Evolutionary conservation across 1,139 yeast genomes (phyloP), one percentile per base, ranked within the genome.

Genomic region (Lodderomyces theae): DNA sequence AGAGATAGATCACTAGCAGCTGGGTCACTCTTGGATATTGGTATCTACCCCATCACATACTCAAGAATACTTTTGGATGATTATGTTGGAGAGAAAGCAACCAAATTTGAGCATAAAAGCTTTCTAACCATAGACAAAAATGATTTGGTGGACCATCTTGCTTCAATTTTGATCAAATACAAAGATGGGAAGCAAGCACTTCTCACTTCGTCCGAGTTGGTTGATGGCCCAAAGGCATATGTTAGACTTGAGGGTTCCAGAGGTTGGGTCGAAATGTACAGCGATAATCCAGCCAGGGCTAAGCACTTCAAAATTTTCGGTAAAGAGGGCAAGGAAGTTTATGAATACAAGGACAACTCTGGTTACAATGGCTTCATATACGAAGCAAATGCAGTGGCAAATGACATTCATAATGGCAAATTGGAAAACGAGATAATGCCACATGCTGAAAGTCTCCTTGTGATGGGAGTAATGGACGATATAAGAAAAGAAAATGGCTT

Each of bases 21-120:
- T 10, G 85, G 86, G 26, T 79, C 82, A 0, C 54, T 79, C 37
- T 66, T 79, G 48, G 86, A 80, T 51, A 63, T 80, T 43, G 86
- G 86, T 1, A 69, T 80, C 35, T 80, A 80, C 50, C 64, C 80
- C 5, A 52, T 79, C 41, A 79, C 82, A 49, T 80, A 70, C 45
- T 59, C 64, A 16, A 58, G 78, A 43, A 51, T 70, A 12, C 58
- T 71, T 32, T 56, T 72, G 43, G 72, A 71, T 49, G 61, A 58
- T 24, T 53, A 64, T 18, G 51, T 58, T 1, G 69, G 65, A 13
- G 42, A 50, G 3, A 45, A 62, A 3, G 61, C 60, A 39, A 47
- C 60, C 6, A 51, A 56, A 13, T 71, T 66, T 42, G 54, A 55
- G 15, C 45, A 56, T 17, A 58, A 60, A 44, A 60, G 72, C 4